phyloP scores from a whole-genome alignment of 768 basidiomycete species.

The Pleurotus salmoneostramineus region DNA sequence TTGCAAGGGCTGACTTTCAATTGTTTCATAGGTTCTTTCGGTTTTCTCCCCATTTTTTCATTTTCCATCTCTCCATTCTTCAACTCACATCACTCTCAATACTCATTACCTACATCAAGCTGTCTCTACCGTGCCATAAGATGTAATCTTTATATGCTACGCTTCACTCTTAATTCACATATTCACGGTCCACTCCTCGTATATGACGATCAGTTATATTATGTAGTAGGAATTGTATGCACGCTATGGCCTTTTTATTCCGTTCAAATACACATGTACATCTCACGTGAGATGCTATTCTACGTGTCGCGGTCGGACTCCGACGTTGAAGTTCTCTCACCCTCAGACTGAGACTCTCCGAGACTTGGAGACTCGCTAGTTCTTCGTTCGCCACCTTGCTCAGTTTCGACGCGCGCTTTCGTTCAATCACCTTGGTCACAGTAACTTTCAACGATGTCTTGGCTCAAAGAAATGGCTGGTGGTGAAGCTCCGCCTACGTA shows the following conservation, averaged over 20 bases:
- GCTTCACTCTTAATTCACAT: background rate
- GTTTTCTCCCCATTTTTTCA: background rate
- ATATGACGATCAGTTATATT: constrained; percentile 1
- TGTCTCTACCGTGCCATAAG: constrained; percentile 8
- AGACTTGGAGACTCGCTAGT: no score
- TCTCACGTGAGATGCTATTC: constrained; percentile 1
- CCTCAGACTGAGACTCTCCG: no score
- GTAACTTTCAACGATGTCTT: constrained; percentile 46
- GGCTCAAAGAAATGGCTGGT: constrained; percentile 49
- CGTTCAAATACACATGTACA: background rate
- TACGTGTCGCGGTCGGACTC: constrained; percentile 1
- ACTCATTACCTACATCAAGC: constrained; percentile 2
- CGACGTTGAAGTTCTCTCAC: background rate
- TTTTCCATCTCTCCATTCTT: background rate
- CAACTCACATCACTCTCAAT: background rate
- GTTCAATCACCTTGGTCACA: background rate
- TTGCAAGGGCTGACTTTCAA: background rate
- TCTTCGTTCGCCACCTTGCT: no score
- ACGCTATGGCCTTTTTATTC: background rate
- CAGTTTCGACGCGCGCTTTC: no score
- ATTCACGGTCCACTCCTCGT: background rate
- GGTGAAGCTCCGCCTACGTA: constrained; percentile 33
- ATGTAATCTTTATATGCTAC: constrained; percentile 8
- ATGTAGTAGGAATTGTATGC: constrained; percentile 8
- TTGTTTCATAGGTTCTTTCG: constrained; percentile 2